Base-by-base conservation (phyloP, 768 basidiomycete species). In the Boletus rubescentipes region DNA sequence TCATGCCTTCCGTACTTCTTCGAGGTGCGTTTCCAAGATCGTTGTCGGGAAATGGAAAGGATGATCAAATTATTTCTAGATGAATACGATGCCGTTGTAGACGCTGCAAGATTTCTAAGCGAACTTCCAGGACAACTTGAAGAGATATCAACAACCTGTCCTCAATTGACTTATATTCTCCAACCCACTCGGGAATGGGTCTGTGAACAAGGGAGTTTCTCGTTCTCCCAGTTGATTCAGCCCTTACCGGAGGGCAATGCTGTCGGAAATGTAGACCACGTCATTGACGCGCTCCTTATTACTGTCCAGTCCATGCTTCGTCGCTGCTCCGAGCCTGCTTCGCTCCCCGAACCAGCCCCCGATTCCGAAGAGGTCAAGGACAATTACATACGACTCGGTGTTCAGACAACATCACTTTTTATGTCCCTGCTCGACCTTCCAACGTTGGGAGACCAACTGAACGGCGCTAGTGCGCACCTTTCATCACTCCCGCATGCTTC, bases 261-360 rank as follows among this genome's bases (percentile, higher is more conserved):
- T 8, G 23, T 58, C 21, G 60, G 18, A 37, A 47, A 63, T 45
- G 63, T 72, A 1, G 77, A 82, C 48, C 31, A 58, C 4, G 63
- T 89, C 50, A 80, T 94, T 60, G 81, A 87, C 58, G 66, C 75
- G 1, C 72, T 93, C 43, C 78, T 96, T 20, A 68, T 90, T 30
- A 77, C 76, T 31, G 78, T 87, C 20, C 93, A 95, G 62, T 71
- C 77, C 20, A 62, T 91, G 61, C 71, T 84, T 14, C 64, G 73
- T 10, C 71, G 63, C 49, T 76, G 75, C 57, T 65, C 76, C 4
- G 66, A 69, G 37, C n/a, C 52, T 29, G 16, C 39, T 18, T 35
- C 38, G 0, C 45, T 16, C 14, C 35, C 57, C 3, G 47, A 55
- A 20, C 34, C 43, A 14, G 46, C 41, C 52, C 58, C 18, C 53